phyloP scores from a whole-genome alignment of 352 stramenopile species.

The Blastocystis sp. region DNA sequence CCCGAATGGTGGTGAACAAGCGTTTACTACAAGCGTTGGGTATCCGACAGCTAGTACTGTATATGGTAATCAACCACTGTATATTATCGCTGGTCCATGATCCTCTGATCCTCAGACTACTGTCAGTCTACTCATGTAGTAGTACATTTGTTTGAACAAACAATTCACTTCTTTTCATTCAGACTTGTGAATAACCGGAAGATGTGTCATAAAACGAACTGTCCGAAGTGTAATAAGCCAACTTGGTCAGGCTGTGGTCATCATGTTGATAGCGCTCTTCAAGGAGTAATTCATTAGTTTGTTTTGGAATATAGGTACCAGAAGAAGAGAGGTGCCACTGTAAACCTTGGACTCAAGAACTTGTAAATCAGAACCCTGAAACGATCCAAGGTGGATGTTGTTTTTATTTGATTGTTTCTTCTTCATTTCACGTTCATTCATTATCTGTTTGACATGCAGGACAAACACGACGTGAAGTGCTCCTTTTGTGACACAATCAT shows the following conservation, averaged over 20 bases:
- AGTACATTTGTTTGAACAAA: neutral
- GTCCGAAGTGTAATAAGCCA: slow-evolving; percentile 44
- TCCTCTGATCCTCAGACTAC: too few relatives aligned
- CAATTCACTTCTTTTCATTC: neutral
- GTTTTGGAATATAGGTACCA: neutral
- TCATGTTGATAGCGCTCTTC: slow-evolving; percentile 44
- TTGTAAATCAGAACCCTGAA: slow-evolving; percentile 16
- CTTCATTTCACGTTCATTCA: neutral
- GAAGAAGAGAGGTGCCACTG: slow-evolving; percentile 58
- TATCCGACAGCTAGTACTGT: too few relatives aligned
- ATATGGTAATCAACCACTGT: too few relatives aligned
- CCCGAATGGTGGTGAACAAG: too few relatives aligned
- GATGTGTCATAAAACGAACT: slow-evolving; percentile 52
- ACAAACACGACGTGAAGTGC: slow-evolving; percentile 53
- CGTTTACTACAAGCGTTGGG: too few relatives aligned
- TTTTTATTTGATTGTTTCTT: slow-evolving; percentile 20
- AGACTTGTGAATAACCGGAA: neutral
- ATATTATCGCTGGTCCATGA: too few relatives aligned
- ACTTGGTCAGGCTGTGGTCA: slow-evolving; percentile 50
- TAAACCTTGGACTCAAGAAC: slow-evolving; percentile 57
- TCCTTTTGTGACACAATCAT: slow-evolving; percentile 51
- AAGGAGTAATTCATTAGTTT: neutral
- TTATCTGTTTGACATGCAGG: neutral
- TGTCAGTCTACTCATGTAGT: too few relatives aligned
- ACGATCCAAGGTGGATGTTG: neutral